Conservation (phyloP, 78 protist species). For the Dictyostelium purpureum region DNA sequence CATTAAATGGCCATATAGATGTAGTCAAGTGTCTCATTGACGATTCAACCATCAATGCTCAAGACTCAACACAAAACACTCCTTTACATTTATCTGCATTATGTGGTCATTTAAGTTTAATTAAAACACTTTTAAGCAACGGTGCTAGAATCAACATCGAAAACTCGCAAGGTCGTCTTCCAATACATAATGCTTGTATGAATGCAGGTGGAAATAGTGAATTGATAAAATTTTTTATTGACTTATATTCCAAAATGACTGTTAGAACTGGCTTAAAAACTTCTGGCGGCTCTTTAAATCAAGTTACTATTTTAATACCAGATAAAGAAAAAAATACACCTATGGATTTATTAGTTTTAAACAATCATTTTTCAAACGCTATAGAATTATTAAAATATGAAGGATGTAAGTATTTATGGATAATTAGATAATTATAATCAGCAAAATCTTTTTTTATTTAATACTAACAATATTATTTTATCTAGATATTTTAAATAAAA, state of each 20-base stretch:
- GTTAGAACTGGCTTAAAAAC: constrained; percentile 1
- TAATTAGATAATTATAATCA: neutral
- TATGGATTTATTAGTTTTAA: constrained; percentile 41
- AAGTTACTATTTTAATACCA: constrained; percentile 17
- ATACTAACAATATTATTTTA: neutral
- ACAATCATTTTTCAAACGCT: constrained; percentile 45
- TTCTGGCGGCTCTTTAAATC: neutral
- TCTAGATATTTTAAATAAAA: neutral
- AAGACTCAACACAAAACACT: constrained; percentile 30
- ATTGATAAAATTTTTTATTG: constrained; percentile 26
- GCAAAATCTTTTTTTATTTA: neutral
- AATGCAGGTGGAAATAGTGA: constrained; percentile 53
- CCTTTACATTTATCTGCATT: constrained; percentile 59
- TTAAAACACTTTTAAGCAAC: constrained; percentile 14
- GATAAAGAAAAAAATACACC: constrained; percentile 74
- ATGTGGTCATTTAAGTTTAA: constrained; percentile 39
- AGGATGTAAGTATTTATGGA: constrained; percentile 40
- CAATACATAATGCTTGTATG: constrained; percentile 46
- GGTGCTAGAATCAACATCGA: constrained; percentile 52
- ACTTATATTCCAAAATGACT: constrained; percentile 5
- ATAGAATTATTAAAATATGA: constrained; percentile 55
- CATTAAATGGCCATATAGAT: constrained; percentile 37
- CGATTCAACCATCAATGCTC: constrained; percentile 51
- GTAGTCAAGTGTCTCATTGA: constrained; percentile 62
- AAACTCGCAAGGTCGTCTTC: constrained; percentile 17